phyloP scores from a whole-genome alignment of 805 yeast species.

The Wickerhamomyces xylosicus region DNA sequence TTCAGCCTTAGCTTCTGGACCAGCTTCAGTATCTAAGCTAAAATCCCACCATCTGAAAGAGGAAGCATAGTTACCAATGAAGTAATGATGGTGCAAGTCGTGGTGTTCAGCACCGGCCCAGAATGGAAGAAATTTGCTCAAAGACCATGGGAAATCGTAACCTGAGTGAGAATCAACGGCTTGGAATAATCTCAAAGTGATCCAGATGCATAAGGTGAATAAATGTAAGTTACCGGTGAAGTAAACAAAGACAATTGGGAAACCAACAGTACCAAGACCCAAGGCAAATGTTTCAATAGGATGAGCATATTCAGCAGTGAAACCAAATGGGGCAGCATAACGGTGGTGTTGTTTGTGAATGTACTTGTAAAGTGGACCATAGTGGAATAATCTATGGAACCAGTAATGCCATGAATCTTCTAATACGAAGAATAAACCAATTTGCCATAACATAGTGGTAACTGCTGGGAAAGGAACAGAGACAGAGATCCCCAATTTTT shows the following conservation, averaged over 20 bases:
- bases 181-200: conserved; percentile 79
- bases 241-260: conserved; percentile 79
- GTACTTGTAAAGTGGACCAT: conserved; percentile 80
- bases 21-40: conserved; percentile 81
- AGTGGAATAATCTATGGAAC: conserved; percentile 86
- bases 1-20: conserved; percentile 63
- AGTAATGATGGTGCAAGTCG: conserved; percentile 93
- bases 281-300: conserved; percentile 86
- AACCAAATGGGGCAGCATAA: conserved; percentile 96
- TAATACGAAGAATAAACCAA: conserved; percentile 66
- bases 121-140: conserved; percentile 84
- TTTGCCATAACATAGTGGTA: conserved; percentile 50
- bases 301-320: conserved; percentile 96
- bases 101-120: conserved; percentile 99
- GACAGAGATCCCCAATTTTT: conserved; percentile 64
- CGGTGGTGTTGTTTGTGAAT: conserved; percentile 97
- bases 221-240: conserved; percentile 72
- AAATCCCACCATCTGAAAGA: conserved; percentile 96
- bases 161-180: conserved; percentile 98
- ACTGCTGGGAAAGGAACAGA: conserved; percentile 78
- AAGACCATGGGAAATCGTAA: conserved; percentile 94
- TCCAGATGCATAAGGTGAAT: conserved; percentile 86
- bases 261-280: conserved; percentile 94
- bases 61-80: conserved; percentile 91
- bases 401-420: conserved; percentile 98